Base-by-base conservation (phyloP, 345 rosid genomes). In the Luvunga scandens region DNA sequence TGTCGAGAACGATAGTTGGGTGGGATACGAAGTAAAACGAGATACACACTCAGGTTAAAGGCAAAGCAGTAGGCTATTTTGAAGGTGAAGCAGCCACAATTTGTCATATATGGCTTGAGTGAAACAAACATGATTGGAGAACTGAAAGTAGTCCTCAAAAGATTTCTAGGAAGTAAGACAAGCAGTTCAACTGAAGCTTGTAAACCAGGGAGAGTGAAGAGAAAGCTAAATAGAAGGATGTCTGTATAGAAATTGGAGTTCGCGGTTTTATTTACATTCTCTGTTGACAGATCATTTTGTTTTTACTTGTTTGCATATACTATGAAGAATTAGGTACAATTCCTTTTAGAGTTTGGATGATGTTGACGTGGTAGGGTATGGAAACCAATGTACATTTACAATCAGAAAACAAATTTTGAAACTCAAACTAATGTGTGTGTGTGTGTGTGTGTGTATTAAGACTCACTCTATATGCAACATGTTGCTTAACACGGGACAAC, bases 401-500 rank as follows among this genome's bases (percentile, higher is more conserved):
- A 7, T 48, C 25, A 48, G 19, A 28, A 70, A 48, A 62, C 13
- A 65, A 62, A 62, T 7, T 18, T 27, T 61, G 36, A 42, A 61
- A 74, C 33, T 62, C 65, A 2, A 75, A 63, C 48, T 57, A 22
- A 69, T 34, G 9, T 0, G 9, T 22, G 8, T 39, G 31, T 27
- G 21, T 9, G 3, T 16, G 10, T 55, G 31, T 22, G 9, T 27
- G 8, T 31, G 22, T 28, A 2, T 25, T 25, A 56, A n/a, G 16
- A 83, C 91, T 83, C 79, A 88, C 91, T 76, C 84, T 83, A 50
- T 86, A 79, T 19, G 85, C 89, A 66, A 82, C 83, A 0, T 76
- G 80, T 78, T 88, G 91, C 83, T 62, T 88, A 78, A 88, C 89
- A 50, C 89, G 87, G 45, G 91, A 88, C 53, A 88, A 39, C 33